Evolutionary conservation across 495 filamentous ascomycete genomes (phyloP).

Genomic region (Terfezia boudieri): DNA sequence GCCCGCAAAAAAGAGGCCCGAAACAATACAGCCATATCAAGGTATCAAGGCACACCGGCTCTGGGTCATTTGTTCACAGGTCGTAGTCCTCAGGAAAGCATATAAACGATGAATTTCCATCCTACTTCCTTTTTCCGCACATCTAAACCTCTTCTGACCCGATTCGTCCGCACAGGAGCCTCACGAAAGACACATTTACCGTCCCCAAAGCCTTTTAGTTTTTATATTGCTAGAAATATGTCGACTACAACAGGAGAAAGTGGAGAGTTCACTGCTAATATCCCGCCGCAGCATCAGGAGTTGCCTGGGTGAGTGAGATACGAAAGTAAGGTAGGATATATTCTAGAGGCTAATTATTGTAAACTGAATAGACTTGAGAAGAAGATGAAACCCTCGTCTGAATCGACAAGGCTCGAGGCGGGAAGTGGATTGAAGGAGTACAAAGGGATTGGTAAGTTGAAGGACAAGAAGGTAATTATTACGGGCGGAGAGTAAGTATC

Average conservation of each 20-base stretch:
- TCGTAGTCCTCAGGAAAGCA: too few relatives aligned
- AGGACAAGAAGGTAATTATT: conserved; percentile 30
- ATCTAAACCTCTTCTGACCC: too few relatives aligned
- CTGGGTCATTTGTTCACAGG: too few relatives aligned
- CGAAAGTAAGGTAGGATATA: background rate
- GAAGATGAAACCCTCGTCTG: conserved; percentile 13
- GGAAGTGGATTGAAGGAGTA: conserved; percentile 24
- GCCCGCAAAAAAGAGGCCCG: too few relatives aligned
- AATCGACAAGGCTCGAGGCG: conserved; percentile 20
- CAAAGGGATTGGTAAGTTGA: conserved; percentile 27
- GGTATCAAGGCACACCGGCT: too few relatives aligned
- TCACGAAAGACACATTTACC: too few relatives aligned
- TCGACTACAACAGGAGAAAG: conserved; percentile 3
- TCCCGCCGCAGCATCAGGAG: conserved; percentile 11
- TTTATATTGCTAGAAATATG: too few relatives aligned
- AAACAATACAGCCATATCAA: too few relatives aligned
- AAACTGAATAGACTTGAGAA: conserved; percentile 8
- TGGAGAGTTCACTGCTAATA: conserved; percentile 10
- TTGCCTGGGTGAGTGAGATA: conserved; percentile 8
- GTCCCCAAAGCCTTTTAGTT: too few relatives aligned
- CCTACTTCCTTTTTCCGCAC: too few relatives aligned
- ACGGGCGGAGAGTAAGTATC: conserved; percentile 31
- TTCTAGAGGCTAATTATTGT: background rate
- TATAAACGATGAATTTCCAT: too few relatives aligned
- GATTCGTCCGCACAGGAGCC: too few relatives aligned